Conservation (phyloP, 2,329 filamentous ascomycete species). For the Cryphonectria japonica region DNA sequence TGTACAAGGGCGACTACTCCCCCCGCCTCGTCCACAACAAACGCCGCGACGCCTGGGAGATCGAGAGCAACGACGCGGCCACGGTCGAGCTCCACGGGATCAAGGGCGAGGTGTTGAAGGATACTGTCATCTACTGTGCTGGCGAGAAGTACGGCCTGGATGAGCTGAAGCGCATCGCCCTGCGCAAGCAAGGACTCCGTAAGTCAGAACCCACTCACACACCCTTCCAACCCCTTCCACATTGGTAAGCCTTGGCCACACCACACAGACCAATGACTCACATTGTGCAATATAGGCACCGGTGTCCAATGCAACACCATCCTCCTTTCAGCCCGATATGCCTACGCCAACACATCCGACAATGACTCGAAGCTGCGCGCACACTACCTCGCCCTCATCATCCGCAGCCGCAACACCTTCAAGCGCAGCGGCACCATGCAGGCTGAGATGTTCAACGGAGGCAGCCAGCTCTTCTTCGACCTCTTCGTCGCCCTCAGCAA, state of each 20-base stretch:
- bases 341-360: conserved; percentile 86
- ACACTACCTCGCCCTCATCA: conserved; percentile 93
- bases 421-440: conserved; percentile 96
- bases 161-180: conserved; percentile 80
- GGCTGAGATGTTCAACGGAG: conserved; percentile 87
- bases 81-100: conserved; percentile 70
- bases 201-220: conserved; percentile 36
- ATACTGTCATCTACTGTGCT: conserved; percentile 89
- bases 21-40: conserved; percentile 83
- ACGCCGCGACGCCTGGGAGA: conserved; percentile 76
- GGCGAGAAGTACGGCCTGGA: conserved; percentile 83
- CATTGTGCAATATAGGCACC: conserved; percentile 53
- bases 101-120: conserved; percentile 75
- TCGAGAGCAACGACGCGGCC: conserved; percentile 67
- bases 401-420: conserved; percentile 83
- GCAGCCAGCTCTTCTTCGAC: conserved; percentile 85
- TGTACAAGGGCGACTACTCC: conserved; percentile 94
- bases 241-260: conserved; percentile 3
- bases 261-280: conserved; percentile 23
- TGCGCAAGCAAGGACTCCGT: conserved; percentile 88
- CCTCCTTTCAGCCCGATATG: conserved; percentile 80
- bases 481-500: conserved; percentile 92
- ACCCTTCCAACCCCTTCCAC: background rate
- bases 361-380: conserved; percentile 85
- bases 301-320: conserved; percentile 86